Base-by-base conservation (phyloP, 305 asterid species). In the Fraxinus ornus region DNA sequence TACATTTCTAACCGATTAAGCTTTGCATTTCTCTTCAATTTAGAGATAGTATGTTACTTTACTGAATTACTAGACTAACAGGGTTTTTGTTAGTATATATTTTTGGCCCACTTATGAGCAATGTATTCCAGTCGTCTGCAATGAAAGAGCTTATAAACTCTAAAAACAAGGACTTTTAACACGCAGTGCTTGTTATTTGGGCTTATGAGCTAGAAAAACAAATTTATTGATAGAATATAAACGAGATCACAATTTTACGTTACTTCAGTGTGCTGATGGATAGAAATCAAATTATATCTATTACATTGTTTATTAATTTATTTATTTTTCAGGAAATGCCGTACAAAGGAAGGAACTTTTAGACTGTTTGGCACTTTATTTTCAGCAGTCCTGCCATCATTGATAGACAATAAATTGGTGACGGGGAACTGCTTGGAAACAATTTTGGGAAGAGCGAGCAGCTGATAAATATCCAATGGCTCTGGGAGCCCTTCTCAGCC, bases 331-430 rank as follows among this genome's bases (percentile, higher is more conserved):
- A 94, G 99, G 99, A 95, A 78, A 90, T 90, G 91, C 94, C 82
- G 0, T 92, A 87, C 91, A 93, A 87, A 80, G 96, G 99, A 80
- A 90, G 98, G 85, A 97, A 93, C 79, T 94, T 82, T 83, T 95
- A 93, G 92, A 83, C 32, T 64, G 83, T 37, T 19, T 74, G n/a
- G 85, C 55, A 47, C 49, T 32, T 76, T 73, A 49, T 30, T 49
- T 30, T 39, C 52, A 22, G 60, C 4, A 60, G 30, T 72, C 24
- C 41, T 33, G 22, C 66, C 76, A 78, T 81, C 13, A 30, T 30
- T 44, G 84, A 84, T 72, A 64, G 81, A 80, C 73, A 78, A 74
- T 79, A 57, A 83, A 26, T 81, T 80, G 82, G 82, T 75, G 80
- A 77, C 80, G 32, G 83, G 10, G 64, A 77, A 79, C 80, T 83